These are phyloP conservation scores for Pseudocercospora pini-densiflorae DNA, from an alignment of 2,329 filamentous ascomycete species.

Conservation along the genomic window DNA sequence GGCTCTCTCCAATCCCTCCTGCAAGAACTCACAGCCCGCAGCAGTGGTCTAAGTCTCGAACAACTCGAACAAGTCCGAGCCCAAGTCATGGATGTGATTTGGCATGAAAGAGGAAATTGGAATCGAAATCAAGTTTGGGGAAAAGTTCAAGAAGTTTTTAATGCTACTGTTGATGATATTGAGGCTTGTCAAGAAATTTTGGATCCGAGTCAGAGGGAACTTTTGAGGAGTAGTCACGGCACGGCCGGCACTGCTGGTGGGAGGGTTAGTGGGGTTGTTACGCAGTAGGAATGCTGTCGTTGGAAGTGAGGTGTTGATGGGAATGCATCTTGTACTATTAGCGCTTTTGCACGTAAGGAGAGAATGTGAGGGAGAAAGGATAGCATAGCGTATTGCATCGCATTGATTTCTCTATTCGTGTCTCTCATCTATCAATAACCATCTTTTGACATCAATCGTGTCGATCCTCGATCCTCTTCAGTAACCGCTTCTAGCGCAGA, in stretches of 20 bases:
- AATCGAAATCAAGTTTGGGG: constrained; percentile 76
- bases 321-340: not conserved
- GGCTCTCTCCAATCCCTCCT: constrained; percentile 63
- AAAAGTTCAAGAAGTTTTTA: constrained; percentile 71
- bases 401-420: not conserved
- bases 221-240: not conserved
- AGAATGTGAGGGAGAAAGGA: not conserved
- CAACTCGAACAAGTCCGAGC: constrained; percentile 94
- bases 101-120: constrained; percentile 78
- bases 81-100: constrained; percentile 87
- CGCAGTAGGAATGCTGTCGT: no score
- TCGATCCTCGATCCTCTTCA: not conserved
- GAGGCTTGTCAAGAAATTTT: constrained; percentile 55
- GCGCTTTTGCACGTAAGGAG: no score
- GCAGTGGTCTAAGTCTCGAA: constrained; percentile 82
- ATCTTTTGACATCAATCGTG: not conserved
- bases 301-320: no score
- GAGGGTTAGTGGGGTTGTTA: not conserved
- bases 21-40: constrained; percentile 65
- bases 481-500: not conserved
- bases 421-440: not conserved
- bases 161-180: constrained; percentile 73
- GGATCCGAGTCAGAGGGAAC: constrained; percentile 43
- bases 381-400: not conserved
- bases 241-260: not conserved